phyloP scores from a whole-genome alignment of 768 basidiomycete genomes.

The Boletus insuetus region DNA sequence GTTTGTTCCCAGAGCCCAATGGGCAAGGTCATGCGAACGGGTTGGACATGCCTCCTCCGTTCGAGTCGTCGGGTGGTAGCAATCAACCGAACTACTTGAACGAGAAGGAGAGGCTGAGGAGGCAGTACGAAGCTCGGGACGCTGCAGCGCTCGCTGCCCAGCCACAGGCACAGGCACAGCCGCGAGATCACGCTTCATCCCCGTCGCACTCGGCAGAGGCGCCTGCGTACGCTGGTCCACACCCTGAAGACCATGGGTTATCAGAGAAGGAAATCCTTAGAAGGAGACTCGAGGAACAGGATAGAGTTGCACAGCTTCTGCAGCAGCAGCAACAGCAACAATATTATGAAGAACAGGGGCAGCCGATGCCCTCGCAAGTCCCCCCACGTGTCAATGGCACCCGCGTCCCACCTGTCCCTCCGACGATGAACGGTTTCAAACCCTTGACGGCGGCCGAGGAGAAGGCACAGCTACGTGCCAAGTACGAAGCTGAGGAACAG shows the following conservation, averaged over 20 bases:
- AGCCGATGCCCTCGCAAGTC: conserved; percentile 16
- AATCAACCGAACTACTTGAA: conserved; percentile 37
- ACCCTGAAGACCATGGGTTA: conserved; percentile 25
- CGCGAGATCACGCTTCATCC: conserved; percentile 9
- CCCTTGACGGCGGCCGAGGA: conserved; percentile 73
- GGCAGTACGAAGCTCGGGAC: conserved; percentile 66
- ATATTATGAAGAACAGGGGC: conserved; percentile 11
- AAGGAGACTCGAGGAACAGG: conserved; percentile 55
- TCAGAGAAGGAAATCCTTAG: conserved; percentile 60
- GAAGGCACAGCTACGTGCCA: conserved; percentile 66
- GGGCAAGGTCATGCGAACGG: conserved; percentile 22
- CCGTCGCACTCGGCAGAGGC: conserved; percentile 19
- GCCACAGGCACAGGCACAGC: conserved; percentile 16
- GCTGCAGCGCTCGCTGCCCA: conserved; percentile 43
- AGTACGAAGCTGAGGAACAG: conserved; percentile 57
- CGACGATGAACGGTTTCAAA: conserved; percentile 22
- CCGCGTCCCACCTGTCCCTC: conserved; percentile 32
- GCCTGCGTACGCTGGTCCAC: conserved; percentile 23
- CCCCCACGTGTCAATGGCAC: conserved; percentile 26
- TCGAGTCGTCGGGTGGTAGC: conserved; percentile 41
- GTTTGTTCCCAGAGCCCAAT: conserved; percentile 48
- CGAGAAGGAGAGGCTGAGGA: conserved; percentile 71
- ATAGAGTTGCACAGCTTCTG: conserved; percentile 36
- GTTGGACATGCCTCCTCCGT: conserved; percentile 51
- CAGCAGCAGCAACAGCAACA: conserved; percentile 18